These are phyloP conservation scores for Lupinus albus DNA, from an alignment of 306 rosid species.

Conservation along the genomic window DNA sequence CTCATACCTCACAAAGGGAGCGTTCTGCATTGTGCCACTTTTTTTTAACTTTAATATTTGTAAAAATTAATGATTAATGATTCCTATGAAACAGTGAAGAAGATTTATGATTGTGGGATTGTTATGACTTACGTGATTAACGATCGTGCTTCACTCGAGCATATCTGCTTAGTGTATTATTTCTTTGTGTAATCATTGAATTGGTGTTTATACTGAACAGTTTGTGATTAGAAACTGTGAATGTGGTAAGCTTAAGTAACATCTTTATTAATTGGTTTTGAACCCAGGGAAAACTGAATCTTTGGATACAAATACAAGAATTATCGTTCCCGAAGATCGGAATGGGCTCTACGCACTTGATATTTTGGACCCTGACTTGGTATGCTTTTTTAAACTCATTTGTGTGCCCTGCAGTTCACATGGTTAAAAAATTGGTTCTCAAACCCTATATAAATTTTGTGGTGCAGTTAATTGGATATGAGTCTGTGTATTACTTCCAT, in stretches of 20 bases:
- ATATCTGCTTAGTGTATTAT: not conserved
- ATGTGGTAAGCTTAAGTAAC: slow-evolving; percentile 6
- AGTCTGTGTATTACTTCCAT: slow-evolving; percentile 82
- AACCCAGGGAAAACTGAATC: slow-evolving; percentile 74
- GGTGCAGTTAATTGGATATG: slow-evolving; percentile 80
- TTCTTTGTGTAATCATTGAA: not conserved
- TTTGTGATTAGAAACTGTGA: not conserved
- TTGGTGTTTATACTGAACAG: not conserved
- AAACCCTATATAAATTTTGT: slow-evolving; percentile 27
- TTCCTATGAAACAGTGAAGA: not conserved
- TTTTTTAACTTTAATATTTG: not conserved
- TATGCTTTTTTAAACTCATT: slow-evolving; percentile 41
- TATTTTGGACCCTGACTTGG: slow-evolving; percentile 92
- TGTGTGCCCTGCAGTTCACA: not conserved
- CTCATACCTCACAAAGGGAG: no score
- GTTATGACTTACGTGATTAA: not conserved
- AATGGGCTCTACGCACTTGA: slow-evolving; percentile 82
- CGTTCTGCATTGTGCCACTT: no score
- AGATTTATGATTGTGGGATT: slow-evolving; percentile 2
- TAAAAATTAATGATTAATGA: not conserved
- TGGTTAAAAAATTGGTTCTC: slow-evolving; percentile 31
- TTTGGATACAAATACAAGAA: slow-evolving; percentile 63
- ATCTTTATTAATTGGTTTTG: slow-evolving; percentile 19
- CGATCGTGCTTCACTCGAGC: not conserved
- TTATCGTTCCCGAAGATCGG: slow-evolving; percentile 86